Percentiles rank a stretch among this genome's conserved stretches.
Conservation (phyloP, 1,284 basidiomycete genomes). For the Lentinula novae-zelandiae region DNA sequence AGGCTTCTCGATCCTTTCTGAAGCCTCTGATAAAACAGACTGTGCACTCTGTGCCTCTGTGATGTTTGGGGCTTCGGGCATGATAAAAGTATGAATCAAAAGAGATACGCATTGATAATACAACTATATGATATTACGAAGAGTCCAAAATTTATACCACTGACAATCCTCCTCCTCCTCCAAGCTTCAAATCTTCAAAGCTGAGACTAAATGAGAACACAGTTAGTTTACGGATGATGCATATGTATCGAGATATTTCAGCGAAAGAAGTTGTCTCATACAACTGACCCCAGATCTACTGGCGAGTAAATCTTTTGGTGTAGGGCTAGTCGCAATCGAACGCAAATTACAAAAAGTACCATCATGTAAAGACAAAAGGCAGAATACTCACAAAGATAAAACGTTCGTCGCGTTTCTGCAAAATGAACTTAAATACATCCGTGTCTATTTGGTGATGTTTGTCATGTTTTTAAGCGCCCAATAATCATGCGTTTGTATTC, state of each 20-base stretch:
- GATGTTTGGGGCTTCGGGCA: not conserved
- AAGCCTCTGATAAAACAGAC: not conserved
- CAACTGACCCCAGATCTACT: slow-evolving; percentile 59
- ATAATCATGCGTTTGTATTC: not conserved
- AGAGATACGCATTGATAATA: slow-evolving; percentile 7
- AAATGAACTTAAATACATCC: not conserved
- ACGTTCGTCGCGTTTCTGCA: not conserved
- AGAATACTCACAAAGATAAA: slow-evolving; percentile 1
- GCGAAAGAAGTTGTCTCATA: slow-evolving; percentile 64
- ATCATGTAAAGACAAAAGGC: slow-evolving; percentile 38
- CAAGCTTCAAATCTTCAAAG: not conserved
- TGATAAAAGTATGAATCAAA: slow-evolving; percentile 3
- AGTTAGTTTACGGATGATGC: not conserved
- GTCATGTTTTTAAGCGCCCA: not conserved
- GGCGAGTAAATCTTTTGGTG: slow-evolving; percentile 72
- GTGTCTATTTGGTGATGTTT: not conserved
- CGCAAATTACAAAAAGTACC: slow-evolving; percentile 76
- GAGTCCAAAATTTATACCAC: not conserved
- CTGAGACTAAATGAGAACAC: not conserved
- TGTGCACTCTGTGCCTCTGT: not conserved
- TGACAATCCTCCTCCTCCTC: not conserved
- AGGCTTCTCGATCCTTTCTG: not conserved
- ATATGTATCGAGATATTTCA: slow-evolving; percentile 29
- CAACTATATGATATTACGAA: not conserved
- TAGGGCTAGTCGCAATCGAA: slow-evolving; percentile 60